phyloP scores from a whole-genome alignment of 345 rosid species.

The Streptanthus diversifolius region DNA sequence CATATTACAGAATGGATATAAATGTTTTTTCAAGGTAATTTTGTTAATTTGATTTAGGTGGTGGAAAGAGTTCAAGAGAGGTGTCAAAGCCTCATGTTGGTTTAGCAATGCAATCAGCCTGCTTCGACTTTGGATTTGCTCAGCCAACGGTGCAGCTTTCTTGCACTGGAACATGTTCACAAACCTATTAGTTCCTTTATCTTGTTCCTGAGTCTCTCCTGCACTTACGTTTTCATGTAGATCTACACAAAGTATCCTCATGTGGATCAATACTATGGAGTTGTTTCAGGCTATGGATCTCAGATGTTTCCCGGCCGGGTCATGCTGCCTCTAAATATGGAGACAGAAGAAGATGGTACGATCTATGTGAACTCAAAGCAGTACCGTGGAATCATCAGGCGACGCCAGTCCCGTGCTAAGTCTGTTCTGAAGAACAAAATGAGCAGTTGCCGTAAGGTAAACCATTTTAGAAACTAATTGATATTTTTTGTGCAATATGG shows the following conservation, averaged over 20 bases:
- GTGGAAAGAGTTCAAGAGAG: constrained; percentile 46
- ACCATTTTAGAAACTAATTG: not conserved
- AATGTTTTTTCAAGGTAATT: not conserved
- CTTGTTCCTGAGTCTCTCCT: constrained; percentile 7
- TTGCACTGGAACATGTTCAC: not conserved
- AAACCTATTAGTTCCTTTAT: not conserved
- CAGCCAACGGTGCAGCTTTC: constrained; percentile 53
- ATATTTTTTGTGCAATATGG: not conserved
- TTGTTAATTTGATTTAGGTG: constrained; percentile 42
- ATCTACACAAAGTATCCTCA: constrained; percentile 57
- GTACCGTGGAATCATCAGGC: constrained; percentile 89
- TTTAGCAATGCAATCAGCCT: constrained; percentile 48
- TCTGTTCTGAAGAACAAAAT: constrained; percentile 47
- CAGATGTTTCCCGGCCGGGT: constrained; percentile 44
- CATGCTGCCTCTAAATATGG: constrained; percentile 75
- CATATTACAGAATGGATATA: not conserved
- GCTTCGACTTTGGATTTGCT: constrained; percentile 62
- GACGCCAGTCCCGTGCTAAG: constrained; percentile 80
- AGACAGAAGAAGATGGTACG: constrained; percentile 58
- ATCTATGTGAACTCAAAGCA: constrained; percentile 93
- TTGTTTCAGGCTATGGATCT: constrained; percentile 64
- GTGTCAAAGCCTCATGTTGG: constrained; percentile 48
- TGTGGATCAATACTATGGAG: constrained; percentile 60
- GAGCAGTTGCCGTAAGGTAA: constrained; percentile 62
- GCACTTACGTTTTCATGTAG: constrained; percentile 35